Evolutionary conservation across 2,329 filamentous ascomycete genomes (phyloP).

Genomic region (Pleurostoma richardsiae): DNA sequence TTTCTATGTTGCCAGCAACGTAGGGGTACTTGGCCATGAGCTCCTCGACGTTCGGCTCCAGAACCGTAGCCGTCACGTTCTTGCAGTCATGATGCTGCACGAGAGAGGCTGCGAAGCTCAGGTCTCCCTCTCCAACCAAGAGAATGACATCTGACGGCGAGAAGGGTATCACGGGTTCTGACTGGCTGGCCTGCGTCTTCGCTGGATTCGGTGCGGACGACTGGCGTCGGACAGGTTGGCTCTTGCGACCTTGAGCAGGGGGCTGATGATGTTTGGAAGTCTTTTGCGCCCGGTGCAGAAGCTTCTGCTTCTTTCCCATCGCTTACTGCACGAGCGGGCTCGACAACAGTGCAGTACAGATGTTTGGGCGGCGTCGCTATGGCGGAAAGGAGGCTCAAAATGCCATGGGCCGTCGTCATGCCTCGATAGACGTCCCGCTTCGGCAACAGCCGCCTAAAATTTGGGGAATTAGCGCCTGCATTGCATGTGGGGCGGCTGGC

Average conservation of each 20-base stretch:
- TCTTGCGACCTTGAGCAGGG: slow-evolving; percentile 8
- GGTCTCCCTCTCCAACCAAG: slow-evolving; percentile 74
- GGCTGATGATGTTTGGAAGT: neutral
- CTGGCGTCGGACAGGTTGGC: slow-evolving; percentile 7
- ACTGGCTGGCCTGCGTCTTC: slow-evolving; percentile 13
- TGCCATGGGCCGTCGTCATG: no score
- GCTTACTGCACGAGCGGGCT: no score
- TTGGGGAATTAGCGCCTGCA: no score
- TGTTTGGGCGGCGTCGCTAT: no score
- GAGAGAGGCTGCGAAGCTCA: slow-evolving; percentile 70
- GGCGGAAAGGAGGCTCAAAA: no score
- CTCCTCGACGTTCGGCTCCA: slow-evolving; percentile 51
- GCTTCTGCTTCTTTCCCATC: slow-evolving; percentile 40
- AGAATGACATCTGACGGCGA: slow-evolving; percentile 62
- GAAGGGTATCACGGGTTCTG: slow-evolving; percentile 62
- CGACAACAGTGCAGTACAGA: no score
- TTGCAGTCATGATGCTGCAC: slow-evolving; percentile 60
- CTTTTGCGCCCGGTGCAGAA: slow-evolving; percentile 13
- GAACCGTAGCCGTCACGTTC: slow-evolving; percentile 64
- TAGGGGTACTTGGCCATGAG: slow-evolving; percentile 73
- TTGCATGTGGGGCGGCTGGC: no score
- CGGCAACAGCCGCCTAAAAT: no score
- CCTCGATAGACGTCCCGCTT: no score
- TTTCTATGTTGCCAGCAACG: slow-evolving; percentile 51
- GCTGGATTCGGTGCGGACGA: slow-evolving; percentile 5